Conservation (phyloP, 352 stramenopile genomes). For the Phytophthora podocarpi region DNA sequence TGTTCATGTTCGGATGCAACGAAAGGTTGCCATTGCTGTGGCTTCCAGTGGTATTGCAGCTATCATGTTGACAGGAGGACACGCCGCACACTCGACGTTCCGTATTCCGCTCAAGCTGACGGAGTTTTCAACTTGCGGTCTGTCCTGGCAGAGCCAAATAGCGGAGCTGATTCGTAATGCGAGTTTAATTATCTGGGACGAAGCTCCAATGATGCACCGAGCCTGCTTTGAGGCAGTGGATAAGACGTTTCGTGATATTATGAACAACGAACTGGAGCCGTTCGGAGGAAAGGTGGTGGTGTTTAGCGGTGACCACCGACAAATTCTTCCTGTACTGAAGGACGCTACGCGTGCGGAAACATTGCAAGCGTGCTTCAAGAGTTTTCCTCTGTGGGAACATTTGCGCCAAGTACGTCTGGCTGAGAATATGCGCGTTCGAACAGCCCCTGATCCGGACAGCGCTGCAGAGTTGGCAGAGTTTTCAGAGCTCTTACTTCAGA, state of each 20-base stretch:
- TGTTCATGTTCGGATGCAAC: constrained; percentile 4
- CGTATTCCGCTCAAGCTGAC: constrained; percentile 26
- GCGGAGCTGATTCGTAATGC: constrained; percentile 2
- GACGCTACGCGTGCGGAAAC: background rate
- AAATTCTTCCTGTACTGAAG: constrained; percentile 29
- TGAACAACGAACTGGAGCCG: constrained; percentile 20
- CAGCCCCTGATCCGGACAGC: background rate
- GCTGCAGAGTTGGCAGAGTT: background rate
- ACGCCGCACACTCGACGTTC: constrained; percentile 42
- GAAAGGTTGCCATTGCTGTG: constrained; percentile 26
- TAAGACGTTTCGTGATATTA: no score
- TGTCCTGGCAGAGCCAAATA: constrained; percentile 18
- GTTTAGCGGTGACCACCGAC: constrained; percentile 29
- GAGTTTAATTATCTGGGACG: constrained; percentile 15
- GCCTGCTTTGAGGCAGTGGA: constrained; percentile 22
- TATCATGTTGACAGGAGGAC: constrained; percentile 27
- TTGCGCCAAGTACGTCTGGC: background rate
- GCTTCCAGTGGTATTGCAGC: constrained; percentile 29
- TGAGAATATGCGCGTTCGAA: constrained; percentile 4
- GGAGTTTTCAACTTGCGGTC: constrained; percentile 13
- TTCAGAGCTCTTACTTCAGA: background rate
- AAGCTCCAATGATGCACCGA: constrained; percentile 9
- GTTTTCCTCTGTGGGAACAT: constrained; percentile 1
- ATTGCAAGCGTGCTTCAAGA: constrained; percentile 18
- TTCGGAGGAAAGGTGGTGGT: constrained; percentile 36